These are phyloP conservation scores for Lentinula lateritia DNA, from an alignment of 768 basidiomycete species.

Conservation along the genomic window DNA sequence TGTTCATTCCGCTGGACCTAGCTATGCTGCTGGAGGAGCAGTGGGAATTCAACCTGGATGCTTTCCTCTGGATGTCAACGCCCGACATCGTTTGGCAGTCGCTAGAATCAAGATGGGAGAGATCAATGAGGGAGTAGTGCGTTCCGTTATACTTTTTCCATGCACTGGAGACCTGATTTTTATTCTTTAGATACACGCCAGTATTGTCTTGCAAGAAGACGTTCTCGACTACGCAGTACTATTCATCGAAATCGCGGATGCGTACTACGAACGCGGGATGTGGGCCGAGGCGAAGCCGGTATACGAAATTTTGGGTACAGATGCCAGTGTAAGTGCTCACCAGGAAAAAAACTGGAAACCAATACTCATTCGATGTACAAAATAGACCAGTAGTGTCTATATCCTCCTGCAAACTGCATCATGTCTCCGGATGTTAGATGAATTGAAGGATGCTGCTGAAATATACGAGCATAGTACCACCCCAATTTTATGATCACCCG, in stretches of 20 bases:
- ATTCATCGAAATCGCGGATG: constrained; percentile 82
- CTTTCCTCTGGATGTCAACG: constrained; percentile 65
- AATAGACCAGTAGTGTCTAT: constrained; percentile 68
- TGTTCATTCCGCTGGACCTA: not conserved
- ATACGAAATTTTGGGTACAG: constrained; percentile 72
- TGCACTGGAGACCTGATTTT: not conserved
- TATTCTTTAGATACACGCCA: constrained; percentile 63
- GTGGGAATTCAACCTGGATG: constrained; percentile 42
- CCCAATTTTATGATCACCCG: not conserved
- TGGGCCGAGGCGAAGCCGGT: constrained; percentile 77
- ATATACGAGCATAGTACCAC: constrained; percentile 75
- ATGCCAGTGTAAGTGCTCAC: constrained; percentile 53
- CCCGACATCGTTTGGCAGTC: constrained; percentile 79
- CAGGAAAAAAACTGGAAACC: too few species aligned
- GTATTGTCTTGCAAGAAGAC: constrained; percentile 65
- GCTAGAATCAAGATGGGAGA: constrained; percentile 79
- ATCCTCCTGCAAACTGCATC: constrained; percentile 73
- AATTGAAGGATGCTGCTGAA: constrained; percentile 71
- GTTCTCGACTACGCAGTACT: constrained; percentile 71
- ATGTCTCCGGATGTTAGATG: constrained; percentile 74
- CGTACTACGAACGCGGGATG: constrained; percentile 70
- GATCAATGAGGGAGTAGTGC: constrained; percentile 75
- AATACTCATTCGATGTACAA: not conserved
- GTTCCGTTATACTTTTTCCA: constrained; percentile 12
- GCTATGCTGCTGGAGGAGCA: constrained; percentile 21